A percentile compares a stretch with the other conserved stretches of the same genome.
Evolutionary conservation across 345 rosid genomes (phyloP).

Genomic region (Gossypium longicalyx): DNA sequence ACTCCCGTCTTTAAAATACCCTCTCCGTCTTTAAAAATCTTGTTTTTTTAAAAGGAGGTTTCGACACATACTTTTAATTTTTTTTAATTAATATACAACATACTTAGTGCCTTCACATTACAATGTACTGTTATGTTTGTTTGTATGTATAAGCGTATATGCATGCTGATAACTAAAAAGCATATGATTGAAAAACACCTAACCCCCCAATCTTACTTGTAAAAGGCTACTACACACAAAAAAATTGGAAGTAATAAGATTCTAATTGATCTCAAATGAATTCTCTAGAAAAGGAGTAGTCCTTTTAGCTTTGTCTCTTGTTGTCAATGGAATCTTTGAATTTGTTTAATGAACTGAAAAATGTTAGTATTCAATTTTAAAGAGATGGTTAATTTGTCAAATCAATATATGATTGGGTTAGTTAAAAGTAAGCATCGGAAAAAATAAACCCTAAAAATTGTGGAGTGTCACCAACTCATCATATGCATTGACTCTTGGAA

Average conservation of each 20-base stretch:
- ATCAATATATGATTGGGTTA: constrained; percentile 17
- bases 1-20: too few relatives aligned
- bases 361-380: not conserved
- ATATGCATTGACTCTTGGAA: constrained; percentile 31
- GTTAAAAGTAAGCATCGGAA: not conserved
- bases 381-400: constrained; percentile 5
- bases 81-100: not conserved
- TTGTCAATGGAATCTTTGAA: not conserved
- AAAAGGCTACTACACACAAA: not conserved
- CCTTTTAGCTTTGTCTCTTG: not conserved
- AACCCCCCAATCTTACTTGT: not conserved
- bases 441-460: not conserved
- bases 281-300: not conserved
- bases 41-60: too few relatives aligned
- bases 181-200: not conserved
- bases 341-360: not conserved
- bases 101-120: not conserved
- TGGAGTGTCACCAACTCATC: constrained; percentile 32
- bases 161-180: not conserved
- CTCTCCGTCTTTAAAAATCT: too few relatives aligned
- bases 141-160: not conserved
- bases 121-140: not conserved
- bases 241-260: not conserved
- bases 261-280: not conserved
- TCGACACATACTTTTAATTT: too few relatives aligned